phyloP scores from a whole-genome alignment of 139 green algal species.

The Parachlorella kessleri region DNA sequence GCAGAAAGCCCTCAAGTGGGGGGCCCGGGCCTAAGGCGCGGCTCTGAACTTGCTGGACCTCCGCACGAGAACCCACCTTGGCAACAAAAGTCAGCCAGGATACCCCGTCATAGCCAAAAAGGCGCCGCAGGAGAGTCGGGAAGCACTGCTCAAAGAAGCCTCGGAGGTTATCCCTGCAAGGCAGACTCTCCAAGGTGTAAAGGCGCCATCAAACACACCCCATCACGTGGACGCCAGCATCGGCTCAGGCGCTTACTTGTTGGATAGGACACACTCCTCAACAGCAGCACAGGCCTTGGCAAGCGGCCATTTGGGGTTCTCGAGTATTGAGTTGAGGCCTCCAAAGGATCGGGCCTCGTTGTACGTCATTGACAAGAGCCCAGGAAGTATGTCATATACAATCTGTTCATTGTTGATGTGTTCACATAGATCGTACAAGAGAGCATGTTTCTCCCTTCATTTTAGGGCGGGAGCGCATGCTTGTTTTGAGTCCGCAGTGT shows the following conservation, averaged over 20 bases:
- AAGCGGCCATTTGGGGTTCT: conserved; percentile 29
- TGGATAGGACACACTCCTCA: conserved; percentile 67
- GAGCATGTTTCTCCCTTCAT: too few relatives aligned
- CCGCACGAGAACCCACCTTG: conserved; percentile 51
- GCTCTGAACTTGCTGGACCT: too few relatives aligned
- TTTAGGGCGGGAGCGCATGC: too few relatives aligned
- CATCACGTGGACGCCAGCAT: too few relatives aligned
- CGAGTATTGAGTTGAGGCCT: conserved; percentile 28
- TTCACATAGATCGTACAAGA: too few relatives aligned
- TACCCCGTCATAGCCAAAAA: conserved; percentile 82
- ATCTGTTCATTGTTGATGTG: too few relatives aligned
- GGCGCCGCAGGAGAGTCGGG: conserved; percentile 64
- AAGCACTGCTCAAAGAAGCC: conserved; percentile 88
- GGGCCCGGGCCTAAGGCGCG: too few relatives aligned
- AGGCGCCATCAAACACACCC: too few relatives aligned
- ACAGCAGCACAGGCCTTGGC: conserved; percentile 57
- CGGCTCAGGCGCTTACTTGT: conserved; percentile 64
- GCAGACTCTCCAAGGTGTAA: background rate
- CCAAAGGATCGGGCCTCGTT: conserved; percentile 24
- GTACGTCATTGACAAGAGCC: too few relatives aligned
- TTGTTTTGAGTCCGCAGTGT: too few relatives aligned
- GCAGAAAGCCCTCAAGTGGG: too few relatives aligned
- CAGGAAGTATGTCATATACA: too few relatives aligned
- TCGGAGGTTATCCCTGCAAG: conserved; percentile 77
- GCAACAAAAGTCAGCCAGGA: conserved; percentile 71